Evolutionary conservation across 441 rosid genomes (phyloP).

Genomic region (Erysimum cheiri): DNA sequence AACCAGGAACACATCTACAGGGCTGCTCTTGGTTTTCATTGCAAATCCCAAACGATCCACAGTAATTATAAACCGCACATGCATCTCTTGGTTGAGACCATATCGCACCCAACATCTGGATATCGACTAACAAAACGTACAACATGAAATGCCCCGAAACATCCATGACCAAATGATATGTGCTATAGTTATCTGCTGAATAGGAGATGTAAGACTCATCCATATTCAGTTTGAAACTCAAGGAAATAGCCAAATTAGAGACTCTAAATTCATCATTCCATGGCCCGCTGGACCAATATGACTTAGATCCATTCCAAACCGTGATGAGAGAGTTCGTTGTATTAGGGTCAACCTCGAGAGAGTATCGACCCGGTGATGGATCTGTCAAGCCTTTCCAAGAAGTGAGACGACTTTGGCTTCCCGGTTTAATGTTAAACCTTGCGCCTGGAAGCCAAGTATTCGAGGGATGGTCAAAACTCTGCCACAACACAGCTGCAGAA

Average conservation of each 20-base stretch:
- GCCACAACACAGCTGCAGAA: conserved; percentile 24
- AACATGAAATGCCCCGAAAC: not conserved
- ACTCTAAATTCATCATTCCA: conserved; percentile 8
- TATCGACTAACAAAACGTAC: not conserved
- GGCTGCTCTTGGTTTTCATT: too few species aligned
- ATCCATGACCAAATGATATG: conserved; percentile 22
- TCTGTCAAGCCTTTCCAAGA: conserved; percentile 7
- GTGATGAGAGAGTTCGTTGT: not conserved
- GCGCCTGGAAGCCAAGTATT: conserved; percentile 38
- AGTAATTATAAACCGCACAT: not conserved
- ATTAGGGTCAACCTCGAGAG: not conserved
- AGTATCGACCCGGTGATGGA: conserved; percentile 20
- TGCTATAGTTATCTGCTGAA: not conserved
- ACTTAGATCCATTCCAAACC: conserved; percentile 17
- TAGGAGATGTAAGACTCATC: conserved; percentile 25
- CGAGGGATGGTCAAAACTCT: conserved; percentile 26
- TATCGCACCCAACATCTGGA: not conserved
- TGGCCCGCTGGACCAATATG: conserved; percentile 29
- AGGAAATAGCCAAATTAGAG: too few species aligned
- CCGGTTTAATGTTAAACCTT: not conserved
- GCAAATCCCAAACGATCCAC: conserved; percentile 31
- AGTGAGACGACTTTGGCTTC: conserved; percentile 4
- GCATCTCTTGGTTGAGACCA: not conserved
- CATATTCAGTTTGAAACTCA: not conserved
- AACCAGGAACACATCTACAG: not conserved